Evolutionary conservation across 1,284 basidiomycete species (phyloP).

Genomic region (Mycosarcoma mackinlayi): DNA sequence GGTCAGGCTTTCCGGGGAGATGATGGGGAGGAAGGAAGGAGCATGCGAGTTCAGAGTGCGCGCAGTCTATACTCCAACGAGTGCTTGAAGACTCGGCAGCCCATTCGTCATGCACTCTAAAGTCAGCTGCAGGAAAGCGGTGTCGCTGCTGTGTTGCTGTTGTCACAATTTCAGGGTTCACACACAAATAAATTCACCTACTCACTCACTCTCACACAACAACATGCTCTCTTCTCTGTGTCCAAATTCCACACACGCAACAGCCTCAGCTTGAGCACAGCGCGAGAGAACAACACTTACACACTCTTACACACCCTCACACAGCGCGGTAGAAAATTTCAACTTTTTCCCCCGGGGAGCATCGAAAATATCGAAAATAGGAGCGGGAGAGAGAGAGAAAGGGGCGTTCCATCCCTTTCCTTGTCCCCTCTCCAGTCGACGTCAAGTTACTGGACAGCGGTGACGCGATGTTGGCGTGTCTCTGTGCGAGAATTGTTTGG

Average conservation of each 20-base stretch:
- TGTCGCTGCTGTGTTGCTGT: slow-evolving; percentile 5
- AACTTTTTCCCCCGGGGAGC: slow-evolving; percentile 8
- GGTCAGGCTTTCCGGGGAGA: not conserved
- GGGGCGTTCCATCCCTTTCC: not conserved
- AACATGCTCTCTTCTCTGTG: too few relatives aligned
- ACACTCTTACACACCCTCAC: not conserved
- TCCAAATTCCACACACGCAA: too few relatives aligned
- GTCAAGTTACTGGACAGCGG: too few relatives aligned
- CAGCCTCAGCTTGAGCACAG: slow-evolving; percentile 2
- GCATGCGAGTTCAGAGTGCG: not conserved
- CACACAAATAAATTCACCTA: not conserved
- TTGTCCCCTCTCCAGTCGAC: too few relatives aligned
- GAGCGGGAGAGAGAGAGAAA: not conserved
- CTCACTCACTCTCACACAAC: too few relatives aligned
- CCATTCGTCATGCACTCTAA: not conserved
- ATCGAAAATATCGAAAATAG: too few relatives aligned
- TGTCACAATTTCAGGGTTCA: slow-evolving; percentile 10
- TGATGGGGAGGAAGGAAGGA: slow-evolving; percentile 4
- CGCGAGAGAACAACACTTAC: slow-evolving; percentile 11
- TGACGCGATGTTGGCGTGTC: not conserved
- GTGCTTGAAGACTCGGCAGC: too few relatives aligned
- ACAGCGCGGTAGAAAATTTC: not conserved
- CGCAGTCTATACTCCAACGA: too few relatives aligned
- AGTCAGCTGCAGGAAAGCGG: not conserved
- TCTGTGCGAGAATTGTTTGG: too few relatives aligned